These are phyloP conservation scores for Beta macrorhiza DNA, from an alignment of 179 eudicot genomes.

Conservation along the genomic window DNA sequence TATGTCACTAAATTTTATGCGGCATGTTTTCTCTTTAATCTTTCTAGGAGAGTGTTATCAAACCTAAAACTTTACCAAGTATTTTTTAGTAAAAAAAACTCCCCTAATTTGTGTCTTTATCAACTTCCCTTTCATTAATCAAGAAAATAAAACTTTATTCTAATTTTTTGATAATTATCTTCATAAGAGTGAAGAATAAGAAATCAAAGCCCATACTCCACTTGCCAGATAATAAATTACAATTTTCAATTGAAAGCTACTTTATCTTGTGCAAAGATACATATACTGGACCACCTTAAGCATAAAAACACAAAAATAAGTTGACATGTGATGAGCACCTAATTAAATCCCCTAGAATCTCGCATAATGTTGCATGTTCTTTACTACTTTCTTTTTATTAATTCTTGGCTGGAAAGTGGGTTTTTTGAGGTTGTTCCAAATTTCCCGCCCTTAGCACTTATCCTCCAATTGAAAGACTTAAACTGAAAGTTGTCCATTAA, in stretches of 20 bases:
- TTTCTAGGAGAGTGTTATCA: no score
- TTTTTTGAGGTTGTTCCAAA: conserved; percentile 30
- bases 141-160: neutral
- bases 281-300: conserved; percentile 21
- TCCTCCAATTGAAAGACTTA: conserved; percentile 23
- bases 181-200: conserved; percentile 13
- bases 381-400: neutral
- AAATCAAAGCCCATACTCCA: conserved; percentile 18
- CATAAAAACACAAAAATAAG: conserved; percentile 9
- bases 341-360: conserved; percentile 32
- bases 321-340: conserved; percentile 36
- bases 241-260: conserved; percentile 17
- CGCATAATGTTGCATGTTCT: conserved; percentile 29
- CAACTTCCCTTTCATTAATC: neutral
- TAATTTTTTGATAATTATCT: neutral
- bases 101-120: neutral
- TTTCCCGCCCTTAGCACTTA: conserved; percentile 26
- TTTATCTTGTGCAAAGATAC: conserved; percentile 20
- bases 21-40: no score
- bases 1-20: no score
- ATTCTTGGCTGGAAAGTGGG: conserved; percentile 27
- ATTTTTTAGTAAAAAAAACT: neutral
- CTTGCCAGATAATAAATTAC: conserved; percentile 13
- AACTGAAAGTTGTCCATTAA: conserved; percentile 12
- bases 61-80: no score